Conservation (phyloP, 2,329 filamentous ascomycete species). For the Metarhizium guizhouense region DNA sequence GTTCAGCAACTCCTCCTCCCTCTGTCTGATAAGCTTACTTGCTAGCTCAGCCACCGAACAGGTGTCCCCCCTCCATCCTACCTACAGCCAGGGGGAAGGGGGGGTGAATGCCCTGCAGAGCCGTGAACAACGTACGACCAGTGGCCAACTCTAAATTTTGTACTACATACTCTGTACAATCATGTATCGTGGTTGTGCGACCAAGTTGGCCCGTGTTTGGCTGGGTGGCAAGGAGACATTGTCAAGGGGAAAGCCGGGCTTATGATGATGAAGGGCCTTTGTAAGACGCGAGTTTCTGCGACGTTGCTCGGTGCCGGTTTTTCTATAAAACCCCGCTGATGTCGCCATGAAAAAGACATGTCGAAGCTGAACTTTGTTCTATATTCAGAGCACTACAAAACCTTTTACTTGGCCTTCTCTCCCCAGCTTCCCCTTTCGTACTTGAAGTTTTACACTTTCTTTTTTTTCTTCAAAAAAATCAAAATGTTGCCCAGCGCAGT, state of each 20-base stretch:
- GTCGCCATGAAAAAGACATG: background rate
- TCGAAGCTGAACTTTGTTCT: background rate
- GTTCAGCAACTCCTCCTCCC: background rate
- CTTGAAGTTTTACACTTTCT: too few relatives aligned
- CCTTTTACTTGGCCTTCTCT: background rate
- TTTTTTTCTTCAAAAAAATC: background rate
- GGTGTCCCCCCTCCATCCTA: background rate
- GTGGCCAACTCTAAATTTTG: background rate
- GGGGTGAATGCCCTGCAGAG: background rate
- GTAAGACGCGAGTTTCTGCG: background rate
- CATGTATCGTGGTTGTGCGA: background rate
- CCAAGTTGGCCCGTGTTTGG: background rate
- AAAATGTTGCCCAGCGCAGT: conserved; percentile 8
- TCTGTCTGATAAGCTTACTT: conserved; percentile 6
- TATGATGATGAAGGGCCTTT: background rate
- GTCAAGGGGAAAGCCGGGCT: too few relatives aligned
- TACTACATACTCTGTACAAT: background rate
- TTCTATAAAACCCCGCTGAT: background rate
- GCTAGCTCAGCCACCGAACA: conserved; percentile 1
- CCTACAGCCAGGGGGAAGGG: background rate
- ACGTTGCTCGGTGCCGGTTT: background rate
- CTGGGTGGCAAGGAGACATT: background rate
- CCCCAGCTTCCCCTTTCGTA: too few relatives aligned
- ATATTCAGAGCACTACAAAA: background rate
- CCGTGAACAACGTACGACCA: background rate